A percentile compares a stretch with the other conserved stretches of the same genome.
Conservation (phyloP, 2,329 filamentous ascomycete species). For the Corniculantispora saksenae region DNA sequence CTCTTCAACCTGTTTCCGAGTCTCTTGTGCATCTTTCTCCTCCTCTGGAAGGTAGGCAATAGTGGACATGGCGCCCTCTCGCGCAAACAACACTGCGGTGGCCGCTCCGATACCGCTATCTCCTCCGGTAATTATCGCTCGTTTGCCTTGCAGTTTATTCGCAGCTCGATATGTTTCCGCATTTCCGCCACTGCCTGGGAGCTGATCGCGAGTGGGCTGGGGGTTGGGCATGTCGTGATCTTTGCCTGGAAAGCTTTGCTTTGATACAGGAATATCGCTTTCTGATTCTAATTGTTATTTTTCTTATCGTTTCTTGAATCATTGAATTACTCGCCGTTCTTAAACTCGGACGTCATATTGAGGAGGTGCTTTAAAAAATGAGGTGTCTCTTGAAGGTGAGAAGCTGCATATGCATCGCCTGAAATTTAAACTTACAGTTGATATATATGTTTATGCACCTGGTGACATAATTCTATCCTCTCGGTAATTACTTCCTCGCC, state of each 20-base stretch:
- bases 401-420: too few species aligned
- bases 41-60: conserved; percentile 77
- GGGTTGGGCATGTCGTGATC: conserved; percentile 51
- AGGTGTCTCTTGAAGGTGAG: too few species aligned
- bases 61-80: conserved; percentile 74
- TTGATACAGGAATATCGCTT: conserved; percentile 37
- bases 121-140: conserved; percentile 78
- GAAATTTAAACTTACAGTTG: too few species aligned
- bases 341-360: conserved; percentile 24
- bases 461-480: too few species aligned
- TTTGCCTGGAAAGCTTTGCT: conserved; percentile 45
- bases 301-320: not conserved
- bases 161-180: conserved; percentile 73
- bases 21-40: conserved; percentile 73
- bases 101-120: conserved; percentile 79
- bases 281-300: not conserved
- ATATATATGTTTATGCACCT: too few species aligned
- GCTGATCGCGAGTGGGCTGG: conserved; percentile 61
- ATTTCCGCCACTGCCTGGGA: conserved; percentile 68
- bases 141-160: conserved; percentile 73
- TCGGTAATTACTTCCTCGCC: too few species aligned
- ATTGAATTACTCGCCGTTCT: conserved; percentile 21
- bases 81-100: conserved; percentile 73
- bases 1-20: conserved; percentile 68
- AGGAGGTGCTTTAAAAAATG: too few species aligned